phyloP scores from a whole-genome alignment of 2,329 filamentous ascomycete genomes.

The Trematosphaeria pertusa region DNA sequence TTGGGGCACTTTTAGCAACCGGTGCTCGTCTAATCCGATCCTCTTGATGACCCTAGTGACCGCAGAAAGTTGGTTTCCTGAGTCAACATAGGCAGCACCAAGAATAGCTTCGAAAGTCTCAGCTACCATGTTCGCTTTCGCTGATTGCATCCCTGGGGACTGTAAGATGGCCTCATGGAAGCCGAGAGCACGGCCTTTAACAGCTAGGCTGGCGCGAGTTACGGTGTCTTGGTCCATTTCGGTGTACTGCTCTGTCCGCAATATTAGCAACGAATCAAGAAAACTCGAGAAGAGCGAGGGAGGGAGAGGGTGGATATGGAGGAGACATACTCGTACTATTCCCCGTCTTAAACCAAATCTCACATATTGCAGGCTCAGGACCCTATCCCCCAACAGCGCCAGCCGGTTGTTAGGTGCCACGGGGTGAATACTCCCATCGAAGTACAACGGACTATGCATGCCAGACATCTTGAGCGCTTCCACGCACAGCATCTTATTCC shows the following conservation, averaged over 20 bases:
- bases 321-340: slow-evolving; percentile 9
- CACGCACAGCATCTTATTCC: slow-evolving; percentile 24
- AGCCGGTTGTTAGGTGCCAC: slow-evolving; percentile 24
- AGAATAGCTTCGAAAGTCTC: slow-evolving; percentile 32
- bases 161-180: slow-evolving; percentile 17
- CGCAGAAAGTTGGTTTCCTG: slow-evolving; percentile 8
- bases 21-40: slow-evolving; percentile 17
- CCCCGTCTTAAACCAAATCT: slow-evolving; percentile 25
- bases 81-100: slow-evolving; percentile 32
- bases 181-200: slow-evolving; percentile 12
- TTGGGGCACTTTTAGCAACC: slow-evolving; percentile 11
- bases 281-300: no score
- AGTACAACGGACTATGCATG: slow-evolving; percentile 17
- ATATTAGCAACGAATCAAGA: slow-evolving; percentile 12
- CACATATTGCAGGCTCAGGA: slow-evolving; percentile 20
- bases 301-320: no score
- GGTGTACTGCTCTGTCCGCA: slow-evolving; percentile 10
- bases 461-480: slow-evolving; percentile 25
- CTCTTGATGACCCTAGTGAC: slow-evolving; percentile 18
- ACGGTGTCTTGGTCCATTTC: slow-evolving; percentile 4
- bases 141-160: no score
- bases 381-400: slow-evolving; percentile 31
- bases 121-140: slow-evolving; percentile 11
- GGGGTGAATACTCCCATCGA: slow-evolving; percentile 15
- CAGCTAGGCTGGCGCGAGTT: slow-evolving; percentile 11